Conservation (phyloP, 192 early-diverging fungal genomes). For the Backusella parvicylindrica region DNA sequence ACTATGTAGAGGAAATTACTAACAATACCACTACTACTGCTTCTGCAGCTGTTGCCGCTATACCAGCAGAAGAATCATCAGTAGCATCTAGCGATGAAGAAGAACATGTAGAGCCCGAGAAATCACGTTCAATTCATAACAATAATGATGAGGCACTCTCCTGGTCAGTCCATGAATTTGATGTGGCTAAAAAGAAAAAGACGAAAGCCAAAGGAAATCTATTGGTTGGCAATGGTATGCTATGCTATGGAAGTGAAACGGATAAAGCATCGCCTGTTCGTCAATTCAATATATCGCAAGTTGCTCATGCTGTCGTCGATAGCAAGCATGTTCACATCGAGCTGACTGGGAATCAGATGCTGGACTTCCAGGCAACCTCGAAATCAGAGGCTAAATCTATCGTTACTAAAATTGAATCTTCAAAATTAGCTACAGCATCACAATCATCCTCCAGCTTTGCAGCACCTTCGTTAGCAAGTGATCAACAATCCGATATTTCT, state of each 20-base stretch:
- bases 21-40: not conserved
- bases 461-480: not conserved
- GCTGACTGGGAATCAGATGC: slow-evolving; percentile 57
- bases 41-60: not conserved
- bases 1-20: slow-evolving; percentile 64
- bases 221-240: slow-evolving; percentile 55
- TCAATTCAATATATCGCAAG: slow-evolving; percentile 54
- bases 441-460: not conserved
- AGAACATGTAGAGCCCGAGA: slow-evolving; percentile 2
- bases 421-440: not conserved
- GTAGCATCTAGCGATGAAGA: not conserved
- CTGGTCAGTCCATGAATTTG: slow-evolving; percentile 54
- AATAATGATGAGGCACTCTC: slow-evolving; percentile 39
- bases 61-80: not conserved
- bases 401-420: slow-evolving; percentile 56
- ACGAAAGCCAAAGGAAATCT: slow-evolving; percentile 64
- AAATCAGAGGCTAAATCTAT: slow-evolving; percentile 68
- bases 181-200: slow-evolving; percentile 71
- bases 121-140: slow-evolving; percentile 1
- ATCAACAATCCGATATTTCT: not conserved
- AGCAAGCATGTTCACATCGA: slow-evolving; percentile 60
- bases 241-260: slow-evolving; percentile 63
- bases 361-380: slow-evolving; percentile 60
- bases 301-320: slow-evolving; percentile 54
- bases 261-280: slow-evolving; percentile 58